phyloP scores from a whole-genome alignment of 2,329 filamentous ascomycete species.

The Ramularia collo-cygni region DNA sequence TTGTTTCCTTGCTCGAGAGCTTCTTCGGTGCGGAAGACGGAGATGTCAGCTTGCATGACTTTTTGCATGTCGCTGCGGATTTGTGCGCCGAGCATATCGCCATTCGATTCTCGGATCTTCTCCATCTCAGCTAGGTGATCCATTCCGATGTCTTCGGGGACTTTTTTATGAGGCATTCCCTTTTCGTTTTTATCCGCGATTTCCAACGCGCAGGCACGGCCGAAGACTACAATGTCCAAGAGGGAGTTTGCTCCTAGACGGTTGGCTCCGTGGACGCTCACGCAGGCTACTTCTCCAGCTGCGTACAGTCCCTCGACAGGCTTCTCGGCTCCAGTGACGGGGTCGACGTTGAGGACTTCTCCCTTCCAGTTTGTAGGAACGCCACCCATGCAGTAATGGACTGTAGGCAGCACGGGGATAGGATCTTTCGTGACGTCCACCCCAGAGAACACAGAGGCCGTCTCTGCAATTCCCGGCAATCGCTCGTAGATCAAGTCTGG shows the following conservation, averaged over 20 bases:
- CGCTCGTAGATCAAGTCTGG: slow-evolving; percentile 42
- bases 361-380: slow-evolving; percentile 46
- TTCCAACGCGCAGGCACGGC: slow-evolving; percentile 40
- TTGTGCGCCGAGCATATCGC: slow-evolving; percentile 33
- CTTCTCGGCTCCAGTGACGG: slow-evolving; percentile 32
- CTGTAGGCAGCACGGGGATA: slow-evolving; percentile 46
- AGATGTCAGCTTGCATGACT: slow-evolving; percentile 41
- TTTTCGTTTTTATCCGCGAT: slow-evolving; percentile 36
- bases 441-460: slow-evolving; percentile 44
- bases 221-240: slow-evolving; percentile 46
- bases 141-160: slow-evolving; percentile 29
- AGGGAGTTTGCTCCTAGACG: slow-evolving; percentile 44
- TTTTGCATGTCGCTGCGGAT: slow-evolving; percentile 40
- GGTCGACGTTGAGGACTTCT: slow-evolving; percentile 38
- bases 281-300: slow-evolving; percentile 44
- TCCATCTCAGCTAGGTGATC: slow-evolving; percentile 28
- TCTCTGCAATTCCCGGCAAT: slow-evolving; percentile 46
- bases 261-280: slow-evolving; percentile 45
- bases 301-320: slow-evolving; percentile 43
- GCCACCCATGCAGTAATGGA: slow-evolving; percentile 48
- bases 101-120: slow-evolving; percentile 32
- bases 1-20: slow-evolving; percentile 31
- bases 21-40: slow-evolving; percentile 40
- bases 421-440: slow-evolving; percentile 45
- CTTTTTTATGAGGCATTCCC: slow-evolving; percentile 30